A percentile compares a stretch with the other conserved stretches of the same genome.
These are phyloP conservation scores for Zygosaccharomyces sapae DNA, from an alignment of 1,139 yeast species.

Conservation along the genomic window DNA sequence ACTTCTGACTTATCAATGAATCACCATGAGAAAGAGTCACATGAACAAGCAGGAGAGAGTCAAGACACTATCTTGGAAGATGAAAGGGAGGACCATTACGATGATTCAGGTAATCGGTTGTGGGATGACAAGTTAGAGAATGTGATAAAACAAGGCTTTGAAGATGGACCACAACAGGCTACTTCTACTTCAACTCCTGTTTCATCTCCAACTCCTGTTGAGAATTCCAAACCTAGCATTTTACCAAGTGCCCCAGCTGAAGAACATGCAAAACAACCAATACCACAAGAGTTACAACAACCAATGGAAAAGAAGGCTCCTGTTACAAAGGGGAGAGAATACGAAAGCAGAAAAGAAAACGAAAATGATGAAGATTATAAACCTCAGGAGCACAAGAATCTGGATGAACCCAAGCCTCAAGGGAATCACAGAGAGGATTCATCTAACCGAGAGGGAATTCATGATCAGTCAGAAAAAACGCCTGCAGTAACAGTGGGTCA, in stretches of 20 bases:
- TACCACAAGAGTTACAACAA: slow-evolving; percentile 1
- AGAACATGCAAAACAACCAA: slow-evolving; percentile 1
- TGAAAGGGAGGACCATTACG: neutral
- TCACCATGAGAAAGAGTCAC: neutral
- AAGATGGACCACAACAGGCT: neutral
- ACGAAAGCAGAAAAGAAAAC: neutral
- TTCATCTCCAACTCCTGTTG: neutral
- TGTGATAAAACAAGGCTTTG: slow-evolving; percentile 2
- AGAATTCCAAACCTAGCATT: neutral
- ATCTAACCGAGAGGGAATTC: neutral
- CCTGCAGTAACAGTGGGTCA: neutral
- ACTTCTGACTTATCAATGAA: neutral
- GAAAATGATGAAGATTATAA: neutral
- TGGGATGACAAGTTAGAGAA: slow-evolving; percentile 2
- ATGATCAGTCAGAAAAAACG: neutral
- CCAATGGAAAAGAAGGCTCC: slow-evolving; percentile 4
- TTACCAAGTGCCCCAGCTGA: neutral
- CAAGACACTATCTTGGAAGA: neutral
- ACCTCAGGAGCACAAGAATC: neutral
- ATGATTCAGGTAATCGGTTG: neutral
- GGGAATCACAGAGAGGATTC: neutral
- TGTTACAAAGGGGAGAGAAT: slow-evolving; percentile 1
- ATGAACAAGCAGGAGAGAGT: neutral
- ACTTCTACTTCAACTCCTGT: neutral
- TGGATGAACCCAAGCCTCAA: neutral